A percentile compares a stretch with the other conserved stretches of the same genome.
Evolutionary conservation across 306 rosid genomes (phyloP).

Genomic region (Lupinus albus): DNA sequence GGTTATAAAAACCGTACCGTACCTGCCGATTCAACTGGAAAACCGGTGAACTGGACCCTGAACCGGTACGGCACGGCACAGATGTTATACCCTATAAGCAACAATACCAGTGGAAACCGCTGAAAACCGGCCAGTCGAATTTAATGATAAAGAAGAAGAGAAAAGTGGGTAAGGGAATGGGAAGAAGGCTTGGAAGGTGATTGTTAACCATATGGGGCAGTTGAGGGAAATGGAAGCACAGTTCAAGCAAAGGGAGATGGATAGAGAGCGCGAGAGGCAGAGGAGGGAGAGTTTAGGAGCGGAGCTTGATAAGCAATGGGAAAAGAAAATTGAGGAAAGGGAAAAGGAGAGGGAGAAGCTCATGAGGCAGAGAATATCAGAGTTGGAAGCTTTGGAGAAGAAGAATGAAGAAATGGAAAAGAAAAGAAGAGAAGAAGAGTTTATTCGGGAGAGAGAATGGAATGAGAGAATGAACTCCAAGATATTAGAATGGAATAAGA

Average conservation of each 20-base stretch:
- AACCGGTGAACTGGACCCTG: too few species aligned
- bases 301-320: too few species aligned
- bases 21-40: too few species aligned
- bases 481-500: constrained; percentile 78
- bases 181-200: constrained; percentile 73
- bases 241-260: constrained; percentile 76
- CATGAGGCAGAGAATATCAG: constrained; percentile 69
- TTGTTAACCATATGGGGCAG: constrained; percentile 67
- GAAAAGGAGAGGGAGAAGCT: constrained; percentile 60
- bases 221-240: constrained; percentile 77
- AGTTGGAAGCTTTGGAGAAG: constrained; percentile 81
- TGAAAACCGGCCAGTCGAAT: too few species aligned
- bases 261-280: constrained; percentile 76
- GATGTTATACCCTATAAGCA: too few species aligned
- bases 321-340: constrained; percentile 65
- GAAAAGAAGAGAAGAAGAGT: constrained; percentile 78
- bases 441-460: constrained; percentile 68
- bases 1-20: too few species aligned
- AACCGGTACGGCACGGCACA: too few species aligned
- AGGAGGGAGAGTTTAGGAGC: constrained; percentile 58
- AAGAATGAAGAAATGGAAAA: constrained; percentile 75
- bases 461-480: constrained; percentile 81
- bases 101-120: too few species aligned
- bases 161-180: constrained; percentile 61
- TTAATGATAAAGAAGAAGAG: too few species aligned